A percentile compares a stretch with the other conserved stretches of the same genome.
Evolutionary conservation across 768 basidiomycete species (phyloP).

Genomic region (Multifurca ochricompacta): DNA sequence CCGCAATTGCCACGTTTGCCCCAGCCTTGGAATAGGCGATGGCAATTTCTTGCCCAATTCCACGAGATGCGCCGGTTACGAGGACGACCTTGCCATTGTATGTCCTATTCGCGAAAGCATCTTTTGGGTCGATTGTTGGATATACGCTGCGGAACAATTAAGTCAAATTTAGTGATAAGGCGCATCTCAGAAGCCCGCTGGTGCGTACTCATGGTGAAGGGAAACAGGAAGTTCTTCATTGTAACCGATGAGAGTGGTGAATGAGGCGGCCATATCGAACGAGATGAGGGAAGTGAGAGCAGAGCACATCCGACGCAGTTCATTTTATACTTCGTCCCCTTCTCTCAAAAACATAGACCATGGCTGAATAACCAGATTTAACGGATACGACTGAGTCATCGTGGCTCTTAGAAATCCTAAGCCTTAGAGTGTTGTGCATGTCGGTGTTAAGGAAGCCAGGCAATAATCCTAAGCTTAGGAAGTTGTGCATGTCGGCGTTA

Average conservation of each 20-base stretch:
- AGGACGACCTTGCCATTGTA: constrained; percentile 18
- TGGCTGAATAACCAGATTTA: no score
- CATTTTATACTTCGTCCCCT: not conserved
- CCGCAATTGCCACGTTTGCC: constrained; percentile 13
- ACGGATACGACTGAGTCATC: no score
- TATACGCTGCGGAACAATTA: not conserved
- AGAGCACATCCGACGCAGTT: not conserved
- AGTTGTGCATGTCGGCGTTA: no score
- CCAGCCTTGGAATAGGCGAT: constrained; percentile 18
- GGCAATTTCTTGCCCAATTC: constrained; percentile 48
- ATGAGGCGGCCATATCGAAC: not conserved
- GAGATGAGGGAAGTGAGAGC: not conserved
- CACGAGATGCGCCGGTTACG: no score
- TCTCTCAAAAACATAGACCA: no score
- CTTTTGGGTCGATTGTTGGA: not conserved
- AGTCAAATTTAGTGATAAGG: not conserved
- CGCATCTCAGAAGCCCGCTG: not conserved
- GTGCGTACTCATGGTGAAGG: not conserved
- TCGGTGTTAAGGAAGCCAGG: no score
- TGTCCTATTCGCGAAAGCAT: not conserved
- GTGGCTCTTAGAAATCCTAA: no score
- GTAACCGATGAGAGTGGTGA: not conserved
- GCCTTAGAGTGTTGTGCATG: no score
- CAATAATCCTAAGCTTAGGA: no score
- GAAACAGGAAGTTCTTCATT: not conserved